Conservation (phyloP, 805 yeast genomes). For the Candida verbasci region DNA sequence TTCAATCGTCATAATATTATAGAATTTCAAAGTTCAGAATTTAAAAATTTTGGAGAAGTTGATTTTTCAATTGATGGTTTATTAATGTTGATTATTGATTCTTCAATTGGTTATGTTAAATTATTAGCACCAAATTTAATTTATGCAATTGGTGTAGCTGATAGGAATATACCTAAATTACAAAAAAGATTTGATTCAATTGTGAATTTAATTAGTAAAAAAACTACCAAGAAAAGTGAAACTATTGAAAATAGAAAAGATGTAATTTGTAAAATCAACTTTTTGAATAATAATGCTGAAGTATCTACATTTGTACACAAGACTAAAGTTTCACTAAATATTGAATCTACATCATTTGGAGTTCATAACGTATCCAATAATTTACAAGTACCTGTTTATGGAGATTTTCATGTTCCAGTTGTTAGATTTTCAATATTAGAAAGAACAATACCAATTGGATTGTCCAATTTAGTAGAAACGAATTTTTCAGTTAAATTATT, state of each 20-base stretch:
- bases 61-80: neutral
- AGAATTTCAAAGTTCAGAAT: constrained; percentile 10
- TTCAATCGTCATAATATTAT: constrained; percentile 7
- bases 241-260: neutral
- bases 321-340: constrained; percentile 30
- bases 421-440: constrained; percentile 38
- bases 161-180: constrained; percentile 1
- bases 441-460: constrained; percentile 35
- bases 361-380: constrained; percentile 16
- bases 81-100: constrained; percentile 1
- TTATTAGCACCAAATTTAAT: constrained; percentile 9
- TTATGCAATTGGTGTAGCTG: constrained; percentile 4
- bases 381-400: constrained; percentile 26
- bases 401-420: constrained; percentile 39
- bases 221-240: neutral
- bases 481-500: constrained; percentile 39
- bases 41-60: constrained; percentile 4
- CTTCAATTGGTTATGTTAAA: constrained; percentile 9
- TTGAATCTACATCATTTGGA: constrained; percentile 25
- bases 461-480: constrained; percentile 41
- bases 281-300: constrained; percentile 32
- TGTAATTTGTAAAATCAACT: constrained; percentile 17
- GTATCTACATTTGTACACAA: constrained; percentile 28
- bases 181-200: constrained; percentile 4
- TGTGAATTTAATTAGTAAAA: neutral